Evolutionary conservation across 441 rosid species (phyloP).

Genomic region (Populus hybrid): DNA sequence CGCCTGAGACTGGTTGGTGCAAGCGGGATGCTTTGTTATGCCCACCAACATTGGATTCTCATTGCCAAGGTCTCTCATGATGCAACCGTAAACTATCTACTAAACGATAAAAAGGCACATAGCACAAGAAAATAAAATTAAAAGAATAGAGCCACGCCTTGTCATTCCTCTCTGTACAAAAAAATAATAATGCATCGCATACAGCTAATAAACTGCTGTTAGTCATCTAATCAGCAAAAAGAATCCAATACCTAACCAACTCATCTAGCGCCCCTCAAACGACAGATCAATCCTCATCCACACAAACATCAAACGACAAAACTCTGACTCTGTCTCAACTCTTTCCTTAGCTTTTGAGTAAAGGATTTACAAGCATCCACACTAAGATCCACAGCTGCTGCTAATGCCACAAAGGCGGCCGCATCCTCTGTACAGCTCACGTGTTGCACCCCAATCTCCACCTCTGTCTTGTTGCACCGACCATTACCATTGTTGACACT

Average conservation of each 20-base stretch:
- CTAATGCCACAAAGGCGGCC: conserved; percentile 81
- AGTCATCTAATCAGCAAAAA: conserved; percentile 22
- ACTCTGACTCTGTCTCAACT: conserved; percentile 64
- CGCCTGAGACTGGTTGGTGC: neutral
- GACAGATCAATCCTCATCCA: conserved; percentile 29
- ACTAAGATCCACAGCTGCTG: conserved; percentile 89
- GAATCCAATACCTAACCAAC: conserved; percentile 34
- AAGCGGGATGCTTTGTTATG: neutral
- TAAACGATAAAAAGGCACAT: neutral
- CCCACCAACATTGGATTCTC: conserved; percentile 22
- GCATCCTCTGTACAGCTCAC: conserved; percentile 98
- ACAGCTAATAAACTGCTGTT: conserved; percentile 48
- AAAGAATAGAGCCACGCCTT: conserved; percentile 4
- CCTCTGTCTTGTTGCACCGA: conserved; percentile 60
- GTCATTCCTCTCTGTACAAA: conserved; percentile 54
- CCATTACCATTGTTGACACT: conserved; percentile 60
- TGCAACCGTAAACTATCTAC: neutral
- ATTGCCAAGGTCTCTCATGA: too few species aligned
- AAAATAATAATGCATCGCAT: conserved; percentile 9
- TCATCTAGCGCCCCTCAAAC: conserved; percentile 30
- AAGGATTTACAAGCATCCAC: conserved; percentile 81
- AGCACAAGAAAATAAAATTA: neutral
- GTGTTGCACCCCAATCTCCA: conserved; percentile 79
- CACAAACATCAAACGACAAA: conserved; percentile 38
- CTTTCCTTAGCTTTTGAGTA: conserved; percentile 78